phyloP scores from a whole-genome alignment of 129 eudicot species.

The Tagetes erecta region DNA sequence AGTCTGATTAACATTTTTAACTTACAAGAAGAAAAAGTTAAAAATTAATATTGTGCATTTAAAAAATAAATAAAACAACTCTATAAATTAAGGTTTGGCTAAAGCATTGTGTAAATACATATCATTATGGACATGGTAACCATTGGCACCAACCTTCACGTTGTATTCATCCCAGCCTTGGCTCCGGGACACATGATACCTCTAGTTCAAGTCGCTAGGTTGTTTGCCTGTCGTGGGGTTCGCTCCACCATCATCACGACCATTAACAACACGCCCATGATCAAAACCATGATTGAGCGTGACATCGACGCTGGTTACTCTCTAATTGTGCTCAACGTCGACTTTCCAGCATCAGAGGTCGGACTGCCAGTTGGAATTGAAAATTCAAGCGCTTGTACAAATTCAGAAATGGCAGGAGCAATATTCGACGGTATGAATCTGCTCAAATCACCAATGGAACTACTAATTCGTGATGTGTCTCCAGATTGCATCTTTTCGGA shows the following conservation, averaged over 20 bases:
- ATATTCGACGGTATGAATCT: slow-evolving; percentile 18
- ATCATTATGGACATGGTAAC: background rate
- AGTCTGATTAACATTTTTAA: no score
- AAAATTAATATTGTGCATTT: no score
- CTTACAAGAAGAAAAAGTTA: no score
- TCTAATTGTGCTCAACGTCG: slow-evolving; percentile 15
- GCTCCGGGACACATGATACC: slow-evolving; percentile 43
- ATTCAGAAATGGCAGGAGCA: background rate
- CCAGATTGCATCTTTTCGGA: slow-evolving; percentile 30
- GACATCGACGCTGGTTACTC: slow-evolving; percentile 15
- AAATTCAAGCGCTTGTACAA: background rate
- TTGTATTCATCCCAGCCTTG: slow-evolving; percentile 39
- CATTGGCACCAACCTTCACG: slow-evolving; percentile 25
- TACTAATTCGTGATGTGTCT: slow-evolving; percentile 19
- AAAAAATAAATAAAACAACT: no score
- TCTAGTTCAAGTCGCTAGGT: slow-evolving; percentile 32
- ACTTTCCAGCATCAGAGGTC: slow-evolving; percentile 35
- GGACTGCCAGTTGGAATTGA: slow-evolving; percentile 42
- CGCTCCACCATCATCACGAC: slow-evolving; percentile 47
- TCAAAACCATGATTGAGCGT: slow-evolving; percentile 11
- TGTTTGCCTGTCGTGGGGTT: slow-evolving; percentile 38
- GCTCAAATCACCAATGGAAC: slow-evolving; percentile 35
- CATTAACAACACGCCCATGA: slow-evolving; percentile 30
- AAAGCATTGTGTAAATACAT: no score
- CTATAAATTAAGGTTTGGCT: no score